These are phyloP conservation scores for Fusarium acutatum DNA, from an alignment of 2,329 filamentous ascomycete genomes.

Conservation along the genomic window DNA sequence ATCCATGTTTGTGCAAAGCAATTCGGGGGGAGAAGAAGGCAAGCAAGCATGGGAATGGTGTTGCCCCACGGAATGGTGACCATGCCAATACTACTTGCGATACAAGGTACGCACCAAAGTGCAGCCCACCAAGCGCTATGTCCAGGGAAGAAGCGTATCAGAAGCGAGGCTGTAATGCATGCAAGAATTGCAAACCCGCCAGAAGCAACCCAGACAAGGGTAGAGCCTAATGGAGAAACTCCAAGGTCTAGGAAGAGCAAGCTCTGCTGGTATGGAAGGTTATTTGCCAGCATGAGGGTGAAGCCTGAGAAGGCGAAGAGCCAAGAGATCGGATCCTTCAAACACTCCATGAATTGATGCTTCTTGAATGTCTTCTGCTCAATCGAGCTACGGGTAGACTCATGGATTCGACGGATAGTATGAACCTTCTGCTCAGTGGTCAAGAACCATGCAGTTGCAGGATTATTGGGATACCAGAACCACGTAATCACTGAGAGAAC, in stretches of 20 bases:
- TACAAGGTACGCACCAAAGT: conserved; percentile 35
- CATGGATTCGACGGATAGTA: background rate
- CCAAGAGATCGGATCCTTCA: background rate
- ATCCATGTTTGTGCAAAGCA: background rate
- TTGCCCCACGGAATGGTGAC: background rate
- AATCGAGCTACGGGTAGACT: background rate
- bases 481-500: background rate
- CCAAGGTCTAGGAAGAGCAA: background rate
- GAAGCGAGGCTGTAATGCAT: conserved; percentile 27
- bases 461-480: background rate
- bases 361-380: conserved; percentile 2
- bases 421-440: background rate
- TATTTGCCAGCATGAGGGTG: background rate
- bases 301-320: background rate
- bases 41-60: background rate
- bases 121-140: conserved; percentile 32
- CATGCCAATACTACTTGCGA: conserved; percentile 27
- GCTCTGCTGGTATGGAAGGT: background rate
- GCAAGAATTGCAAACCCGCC: background rate
- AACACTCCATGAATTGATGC: background rate
- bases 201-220: background rate
- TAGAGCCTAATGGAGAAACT: background rate
- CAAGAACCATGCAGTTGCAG: background rate
- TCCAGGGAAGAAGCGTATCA: conserved; percentile 21
- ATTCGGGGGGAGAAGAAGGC: background rate